phyloP scores from a whole-genome alignment of 2,329 filamentous ascomycete species.

The Mariannaea elegans region DNA sequence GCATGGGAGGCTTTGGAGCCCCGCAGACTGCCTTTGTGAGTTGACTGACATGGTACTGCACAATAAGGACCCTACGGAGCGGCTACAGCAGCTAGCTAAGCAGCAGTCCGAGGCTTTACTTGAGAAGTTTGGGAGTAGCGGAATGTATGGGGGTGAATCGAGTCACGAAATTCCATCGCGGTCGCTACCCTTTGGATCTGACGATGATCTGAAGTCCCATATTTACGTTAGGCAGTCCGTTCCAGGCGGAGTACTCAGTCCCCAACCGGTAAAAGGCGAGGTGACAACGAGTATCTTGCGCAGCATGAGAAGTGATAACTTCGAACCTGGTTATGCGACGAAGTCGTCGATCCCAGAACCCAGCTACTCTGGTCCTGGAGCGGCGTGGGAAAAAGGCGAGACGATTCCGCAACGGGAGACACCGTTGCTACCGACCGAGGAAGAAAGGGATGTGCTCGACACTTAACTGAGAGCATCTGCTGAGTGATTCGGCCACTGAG shows the following conservation, averaged over 20 bases:
- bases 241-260: slow-evolving; percentile 46
- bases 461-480: slow-evolving; percentile 39
- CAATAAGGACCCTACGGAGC: slow-evolving; percentile 73
- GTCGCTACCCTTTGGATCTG: slow-evolving; percentile 63
- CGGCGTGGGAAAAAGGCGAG: slow-evolving; percentile 62
- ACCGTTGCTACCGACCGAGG: slow-evolving; percentile 50
- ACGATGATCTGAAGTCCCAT: slow-evolving; percentile 44
- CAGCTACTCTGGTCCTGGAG: slow-evolving; percentile 60
- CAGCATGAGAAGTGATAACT: slow-evolving; percentile 38
- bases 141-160: slow-evolving; percentile 35
- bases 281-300: slow-evolving; percentile 47
- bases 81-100: slow-evolving; percentile 74
- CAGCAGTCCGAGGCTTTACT: slow-evolving; percentile 71
- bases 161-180: slow-evolving; percentile 58
- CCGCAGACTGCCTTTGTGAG: slow-evolving; percentile 63
- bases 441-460: slow-evolving; percentile 53
- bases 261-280: slow-evolving; percentile 54
- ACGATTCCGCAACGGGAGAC: slow-evolving; percentile 47
- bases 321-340: slow-evolving; percentile 26
- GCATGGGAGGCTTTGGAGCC: slow-evolving; percentile 60
- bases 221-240: slow-evolving; percentile 40
- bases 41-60: slow-evolving; percentile 61
- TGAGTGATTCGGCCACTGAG: slow-evolving; percentile 19
- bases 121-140: slow-evolving; percentile 56
- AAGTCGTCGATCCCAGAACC: slow-evolving; percentile 50